Base-by-base conservation (phyloP, 1,284 basidiomycete species). In the Moesziomyces globuligerus region DNA sequence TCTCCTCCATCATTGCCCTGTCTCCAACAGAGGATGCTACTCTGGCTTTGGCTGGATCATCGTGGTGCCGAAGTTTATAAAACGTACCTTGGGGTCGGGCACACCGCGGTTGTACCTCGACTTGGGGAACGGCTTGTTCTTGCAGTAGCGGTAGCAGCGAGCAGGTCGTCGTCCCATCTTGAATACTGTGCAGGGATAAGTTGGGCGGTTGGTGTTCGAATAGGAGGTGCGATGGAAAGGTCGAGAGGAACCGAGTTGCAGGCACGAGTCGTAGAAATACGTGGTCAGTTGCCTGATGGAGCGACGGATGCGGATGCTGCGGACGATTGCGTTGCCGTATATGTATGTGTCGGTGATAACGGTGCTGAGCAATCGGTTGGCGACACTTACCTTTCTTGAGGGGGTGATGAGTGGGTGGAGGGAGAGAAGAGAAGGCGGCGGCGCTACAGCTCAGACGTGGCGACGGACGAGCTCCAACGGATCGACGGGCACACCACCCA, bases 61-160 rank as follows among this genome's bases (percentile, higher is more conserved):
- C 26, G 28, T 38, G 29, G 42, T 48, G 47, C 32, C 37, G 42
- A 34, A 11, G 7, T 34, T 6, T 3, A 10, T 20, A 23, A 23
- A 59, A 68, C 59, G 60, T 57, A 75, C 72, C 73, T 81, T 81
- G 53, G 80, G 77, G 75, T 81, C 80, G 58, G 80, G 80, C 37
- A 81, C 80, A 79, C 94, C 94, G 88, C 95, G 92, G 87, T 96
- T 96, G 88, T 95, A 96, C 83, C 93, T 74, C 58, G 79, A 81
- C 76, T 82, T 82, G 71, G 80, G 80, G 69, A 70, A 77, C 54
- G 75, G 76, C 72, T 81, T 81, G 78, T 81, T 81, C 79, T 81
- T 81, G 75, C 79, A 81, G 79, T 81, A 80, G 17, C 79, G 70
- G 73, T 81, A 81, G 75, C 79, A 81, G 57, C 79, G 76, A 51